Percentiles rank a stretch among this genome's conserved stretches.
Evolutionary conservation across 441 rosid species (phyloP).

Genomic region (Syzygium syzygioides): DNA sequence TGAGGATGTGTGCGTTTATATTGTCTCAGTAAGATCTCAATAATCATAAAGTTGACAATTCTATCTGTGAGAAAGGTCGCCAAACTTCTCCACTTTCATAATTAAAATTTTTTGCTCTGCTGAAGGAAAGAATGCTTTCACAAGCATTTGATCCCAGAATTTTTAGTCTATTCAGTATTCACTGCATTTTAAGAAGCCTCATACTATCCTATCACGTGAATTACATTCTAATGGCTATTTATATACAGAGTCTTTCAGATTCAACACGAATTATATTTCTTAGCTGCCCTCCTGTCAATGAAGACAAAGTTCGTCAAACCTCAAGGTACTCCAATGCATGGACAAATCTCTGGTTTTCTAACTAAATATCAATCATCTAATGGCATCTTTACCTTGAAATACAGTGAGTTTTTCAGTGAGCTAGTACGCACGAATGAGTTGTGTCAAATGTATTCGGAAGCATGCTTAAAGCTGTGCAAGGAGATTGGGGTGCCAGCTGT

Average conservation of each 20-base stretch:
- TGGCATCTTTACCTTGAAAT: not conserved
- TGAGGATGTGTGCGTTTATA: not conserved
- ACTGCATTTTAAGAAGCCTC: not conserved
- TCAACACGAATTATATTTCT: conserved; percentile 57
- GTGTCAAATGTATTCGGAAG: conserved; percentile 70
- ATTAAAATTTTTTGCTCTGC: not conserved
- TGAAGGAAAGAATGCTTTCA: not conserved
- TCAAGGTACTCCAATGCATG: conserved; percentile 36
- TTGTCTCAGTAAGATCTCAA: not conserved
- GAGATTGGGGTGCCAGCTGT: conserved; percentile 65
- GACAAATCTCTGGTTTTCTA: not conserved
- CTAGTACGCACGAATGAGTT: conserved; percentile 76
- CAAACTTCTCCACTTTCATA: not conserved
- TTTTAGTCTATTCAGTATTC: not conserved
- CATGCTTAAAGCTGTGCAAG: conserved; percentile 67
- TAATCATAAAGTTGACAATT: not conserved
- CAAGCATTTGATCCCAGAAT: not conserved
- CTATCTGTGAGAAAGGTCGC: not conserved
- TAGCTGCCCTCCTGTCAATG: conserved; percentile 82
- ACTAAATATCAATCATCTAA: not conserved
- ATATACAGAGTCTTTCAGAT: conserved; percentile 65
- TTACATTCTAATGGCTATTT: not conserved
- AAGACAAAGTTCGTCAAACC: conserved; percentile 44
- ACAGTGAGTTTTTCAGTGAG: conserved; percentile 54
- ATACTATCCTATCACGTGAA: not conserved